phyloP scores from a whole-genome alignment of 805 yeast genomes.

The Nakazawaea pomicola region DNA sequence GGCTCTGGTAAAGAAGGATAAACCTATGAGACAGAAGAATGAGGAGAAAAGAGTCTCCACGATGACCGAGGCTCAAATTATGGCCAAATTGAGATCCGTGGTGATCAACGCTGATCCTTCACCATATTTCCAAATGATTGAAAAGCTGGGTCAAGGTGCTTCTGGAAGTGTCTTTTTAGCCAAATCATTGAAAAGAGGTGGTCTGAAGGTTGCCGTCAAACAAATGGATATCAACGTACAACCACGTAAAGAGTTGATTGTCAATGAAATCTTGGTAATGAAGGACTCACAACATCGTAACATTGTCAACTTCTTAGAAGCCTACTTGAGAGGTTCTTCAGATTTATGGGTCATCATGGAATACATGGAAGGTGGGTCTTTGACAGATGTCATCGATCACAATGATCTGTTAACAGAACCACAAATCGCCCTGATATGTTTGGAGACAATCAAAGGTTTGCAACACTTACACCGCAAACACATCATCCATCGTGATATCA shows the following conservation, averaged over 20 bases:
- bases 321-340: conserved; percentile 70
- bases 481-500: conserved; percentile 94
- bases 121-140: conserved; percentile 68
- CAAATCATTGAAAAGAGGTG: conserved; percentile 49
- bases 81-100: conserved; percentile 76
- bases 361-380: conserved; percentile 97
- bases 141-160: conserved; percentile 97
- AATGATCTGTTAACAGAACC: conserved; percentile 74
- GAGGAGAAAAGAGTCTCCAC: conserved; percentile 51
- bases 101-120: conserved; percentile 86
- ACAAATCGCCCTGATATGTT: conserved; percentile 89
- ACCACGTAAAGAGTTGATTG: conserved; percentile 91
- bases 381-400: conserved; percentile 92
- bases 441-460: conserved; percentile 86
- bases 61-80: conserved; percentile 82
- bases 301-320: conserved; percentile 91
- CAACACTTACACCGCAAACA: conserved; percentile 88
- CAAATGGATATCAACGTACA: conserved; percentile 91
- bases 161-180: conserved; percentile 93
- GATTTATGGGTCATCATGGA: conserved; percentile 99
- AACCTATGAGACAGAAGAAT: conserved; percentile 19
- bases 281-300: conserved; percentile 91
- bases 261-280: conserved; percentile 95
- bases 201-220: conserved; percentile 84
- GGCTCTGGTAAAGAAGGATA: conserved; percentile 24